These are phyloP conservation scores for Rhododendron ovatum DNA, from an alignment of 148 eudicot genomes.

Conservation along the genomic window DNA sequence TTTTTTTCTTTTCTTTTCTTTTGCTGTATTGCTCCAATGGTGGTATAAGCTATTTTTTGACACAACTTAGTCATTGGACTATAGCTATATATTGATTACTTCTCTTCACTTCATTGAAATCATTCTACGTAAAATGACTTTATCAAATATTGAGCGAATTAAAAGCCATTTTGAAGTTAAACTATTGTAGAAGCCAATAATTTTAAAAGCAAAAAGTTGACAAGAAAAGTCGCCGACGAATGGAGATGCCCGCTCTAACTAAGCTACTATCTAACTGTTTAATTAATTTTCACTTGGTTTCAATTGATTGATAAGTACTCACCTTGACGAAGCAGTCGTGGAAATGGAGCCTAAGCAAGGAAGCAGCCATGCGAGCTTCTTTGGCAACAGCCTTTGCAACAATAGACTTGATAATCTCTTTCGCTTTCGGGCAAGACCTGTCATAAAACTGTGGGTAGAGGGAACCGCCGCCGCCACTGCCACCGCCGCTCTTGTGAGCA, in stretches of 20 bases:
- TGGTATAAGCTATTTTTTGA: background rate
- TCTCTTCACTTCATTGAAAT: background rate
- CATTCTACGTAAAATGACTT: background rate
- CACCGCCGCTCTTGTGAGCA: constrained; percentile 13
- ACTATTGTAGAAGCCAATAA: background rate
- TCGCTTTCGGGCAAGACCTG: constrained; percentile 61
- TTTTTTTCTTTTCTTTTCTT: background rate
- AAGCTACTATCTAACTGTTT: background rate
- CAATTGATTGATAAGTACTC: background rate
- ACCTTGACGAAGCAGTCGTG: constrained; percentile 93
- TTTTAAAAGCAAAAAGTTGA: background rate
- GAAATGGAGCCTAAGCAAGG: constrained; percentile 74
- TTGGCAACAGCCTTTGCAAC: constrained; percentile 59
- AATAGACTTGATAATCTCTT: constrained; percentile 49
- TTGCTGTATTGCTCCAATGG: background rate
- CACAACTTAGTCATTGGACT: background rate
- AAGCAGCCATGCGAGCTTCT: constrained; percentile 84
- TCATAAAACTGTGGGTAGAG: constrained; percentile 77
- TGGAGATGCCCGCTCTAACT: background rate
- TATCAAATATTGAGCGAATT: background rate
- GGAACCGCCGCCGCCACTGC: constrained; percentile 23
- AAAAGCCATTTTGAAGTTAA: background rate
- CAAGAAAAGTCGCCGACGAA: background rate
- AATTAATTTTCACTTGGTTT: background rate
- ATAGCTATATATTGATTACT: background rate